Evolutionary conservation across 352 stramenopile genomes (phyloP), one percentile per base, ranked within the genome.

Genomic region (Plasmopara viticola): DNA sequence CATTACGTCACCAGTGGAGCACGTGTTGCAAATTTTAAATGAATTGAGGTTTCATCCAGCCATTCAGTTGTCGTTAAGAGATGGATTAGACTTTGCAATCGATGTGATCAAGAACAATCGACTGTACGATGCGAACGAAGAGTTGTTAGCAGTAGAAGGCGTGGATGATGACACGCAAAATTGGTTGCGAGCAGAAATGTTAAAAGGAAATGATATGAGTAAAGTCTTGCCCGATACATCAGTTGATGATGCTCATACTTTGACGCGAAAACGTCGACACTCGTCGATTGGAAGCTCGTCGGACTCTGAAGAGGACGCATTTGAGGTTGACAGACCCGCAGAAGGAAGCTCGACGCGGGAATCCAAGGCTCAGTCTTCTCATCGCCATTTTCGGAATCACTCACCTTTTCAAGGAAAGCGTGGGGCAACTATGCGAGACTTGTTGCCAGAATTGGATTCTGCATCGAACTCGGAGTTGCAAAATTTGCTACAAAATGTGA

Each of bases 61-160:
- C 0, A 68, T 94, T 38, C 67, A 66, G 2, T 52, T 62, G 13
- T 72, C 68, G 7, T 43, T 86, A 1, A 64, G 77, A 34, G 63
- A 75, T 30, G 81, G 89, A 14, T 53, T 95, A 39, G 78, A 90
- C 18, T 92, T 89, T 42, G 73, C 81, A 6, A 92, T 93, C 33
- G 78, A 95, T 48, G 70, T 70, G 6, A 92, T 95, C 63, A 92
- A 92, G 53, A 89, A 86, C 57, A 93, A 93, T 49, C 72, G 75
- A 4, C 54, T 95, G 9, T 93, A 95, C 53, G 79, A 92, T 41
- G 83, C 78, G 4, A 85, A 84, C 39, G 81, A 88, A 40, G 77
- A 86, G 7, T 53, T 90, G 14, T 51, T 89, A 10, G 64, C 72
- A 15, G 81, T 68, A 15, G 72, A 85, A 50, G 81, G 72, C 17